Base-by-base conservation (phyloP, 1,139 yeast genomes). In the Diutina ranongensis region DNA sequence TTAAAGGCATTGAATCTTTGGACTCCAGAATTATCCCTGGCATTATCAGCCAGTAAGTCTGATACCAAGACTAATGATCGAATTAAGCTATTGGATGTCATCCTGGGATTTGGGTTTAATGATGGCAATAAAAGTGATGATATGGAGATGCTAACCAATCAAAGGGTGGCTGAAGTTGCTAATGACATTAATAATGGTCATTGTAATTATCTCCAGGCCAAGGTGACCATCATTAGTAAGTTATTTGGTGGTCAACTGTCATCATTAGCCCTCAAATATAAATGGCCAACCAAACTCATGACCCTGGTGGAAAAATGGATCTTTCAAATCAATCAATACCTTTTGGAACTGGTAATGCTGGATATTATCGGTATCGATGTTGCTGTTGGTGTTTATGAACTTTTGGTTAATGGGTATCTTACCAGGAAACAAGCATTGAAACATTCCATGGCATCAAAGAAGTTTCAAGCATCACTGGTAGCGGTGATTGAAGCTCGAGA, bases 381-480 rank as follows among this genome's bases (percentile, higher is more conserved):
- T 4, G 18, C 25, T 16, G 57, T 65, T 1, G 57, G 69, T 0
- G 56, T 82, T 0, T 71, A 68, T 51, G 95, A 85, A 53, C 52
- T 81, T 0, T 57, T 83, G 27, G 68, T 79, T 0, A 85, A 85
- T 55, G 50, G 55, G 2, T 73, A 62, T 50, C 60, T 73, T n/a
- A 49, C 57, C 32, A 47, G 62, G 45, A 62, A 69, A 54, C 18
- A 15, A 4, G 47, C 55, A 35, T 61, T 66, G 51, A 53, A 63
- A 5, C 53, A 51, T 5, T 42, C 31, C 4, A 27, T 20, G 1
- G 45, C 8, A 44, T 45, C 15, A 46, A 48, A 10, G 34, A 31
- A 16, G 5, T 45, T 22, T 59, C 58, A 52, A 49, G 62, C 8
- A 54, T 54, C 2, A 49, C 63, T 4, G 64, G 62, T 46, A 63